A percentile compares a stretch with the other conserved stretches of the same genome.
These are phyloP conservation scores for Nemania abortiva DNA, from an alignment of 2,329 filamentous ascomycete species.

Conservation along the genomic window DNA sequence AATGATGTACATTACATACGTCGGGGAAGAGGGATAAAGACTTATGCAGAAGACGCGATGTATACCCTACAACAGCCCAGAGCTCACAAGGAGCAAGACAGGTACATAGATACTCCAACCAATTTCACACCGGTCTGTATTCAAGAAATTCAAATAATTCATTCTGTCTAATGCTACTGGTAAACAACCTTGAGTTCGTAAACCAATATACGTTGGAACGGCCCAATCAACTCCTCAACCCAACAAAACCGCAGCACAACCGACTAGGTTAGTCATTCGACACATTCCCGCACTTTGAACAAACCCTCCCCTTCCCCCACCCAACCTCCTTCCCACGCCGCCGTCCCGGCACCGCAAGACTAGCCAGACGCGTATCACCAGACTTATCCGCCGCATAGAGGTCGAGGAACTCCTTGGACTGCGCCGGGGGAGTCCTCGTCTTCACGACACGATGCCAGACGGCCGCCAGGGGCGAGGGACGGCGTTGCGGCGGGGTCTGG, in stretches of 20 bases:
- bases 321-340: slow-evolving; percentile 14
- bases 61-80: too few species aligned
- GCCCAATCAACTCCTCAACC: not conserved
- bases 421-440: slow-evolving; percentile 43
- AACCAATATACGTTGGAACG: not conserved
- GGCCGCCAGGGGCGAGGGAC: slow-evolving; percentile 15
- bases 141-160: not conserved
- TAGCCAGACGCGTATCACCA: slow-evolving; percentile 10
- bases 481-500: not conserved
- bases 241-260: not conserved
- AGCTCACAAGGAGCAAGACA: not conserved
- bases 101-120: not conserved
- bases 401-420: slow-evolving; percentile 46
- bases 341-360: slow-evolving; percentile 34
- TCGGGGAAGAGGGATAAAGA: not conserved
- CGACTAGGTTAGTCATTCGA: not conserved
- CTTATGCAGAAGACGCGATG: too few species aligned
- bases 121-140: not conserved
- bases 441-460: slow-evolving; percentile 10
- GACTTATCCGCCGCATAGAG: slow-evolving; percentile 29
- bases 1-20: too few species aligned
- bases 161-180: slow-evolving; percentile 12
- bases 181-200: not conserved
- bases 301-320: not conserved
- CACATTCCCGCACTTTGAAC: slow-evolving; percentile 17